phyloP scores from a whole-genome alignment of 192 early-diverging fungal genomes.

The Coemansia sp. region DNA sequence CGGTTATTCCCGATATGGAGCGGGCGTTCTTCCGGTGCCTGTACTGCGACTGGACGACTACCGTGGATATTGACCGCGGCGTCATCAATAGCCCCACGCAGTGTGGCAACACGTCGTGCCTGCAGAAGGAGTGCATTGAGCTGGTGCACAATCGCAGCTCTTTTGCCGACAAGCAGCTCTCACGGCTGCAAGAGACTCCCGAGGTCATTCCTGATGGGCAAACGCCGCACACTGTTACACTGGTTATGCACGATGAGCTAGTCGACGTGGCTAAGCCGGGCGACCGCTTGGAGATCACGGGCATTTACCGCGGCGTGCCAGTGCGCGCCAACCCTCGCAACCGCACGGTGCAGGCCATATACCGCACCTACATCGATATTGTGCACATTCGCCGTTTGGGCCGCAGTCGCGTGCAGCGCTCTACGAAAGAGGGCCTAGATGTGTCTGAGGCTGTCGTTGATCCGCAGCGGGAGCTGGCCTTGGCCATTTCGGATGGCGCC shows the following conservation, averaged over 20 bases:
- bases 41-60: conserved; percentile 80
- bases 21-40: conserved; percentile 92
- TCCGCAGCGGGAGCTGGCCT: conserved; percentile 26
- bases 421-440: conserved; percentile 47
- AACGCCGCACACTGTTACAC: conserved; percentile 93
- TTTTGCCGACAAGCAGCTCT: conserved; percentile 93
- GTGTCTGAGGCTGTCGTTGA: conserved; percentile 60
- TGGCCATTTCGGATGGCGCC: background rate
- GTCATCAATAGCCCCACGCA: conserved; percentile 79
- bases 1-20: conserved; percentile 94
- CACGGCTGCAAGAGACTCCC: conserved; percentile 93
- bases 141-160: conserved; percentile 93
- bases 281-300: conserved; percentile 92
- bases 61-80: conserved; percentile 82
- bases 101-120: conserved; percentile 79
- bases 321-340: conserved; percentile 87
- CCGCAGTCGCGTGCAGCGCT: conserved; percentile 65
- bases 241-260: conserved; percentile 90
- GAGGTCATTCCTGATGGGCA: conserved; percentile 93
- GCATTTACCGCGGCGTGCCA: conserved; percentile 89
- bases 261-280: conserved; percentile 91
- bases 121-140: conserved; percentile 76
- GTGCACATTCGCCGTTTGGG: conserved; percentile 87
- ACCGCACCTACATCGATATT: conserved; percentile 93
- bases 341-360: conserved; percentile 84